Conservation (phyloP, 768 basidiomycete species). For the Cystofilobasidium ferigula region DNA sequence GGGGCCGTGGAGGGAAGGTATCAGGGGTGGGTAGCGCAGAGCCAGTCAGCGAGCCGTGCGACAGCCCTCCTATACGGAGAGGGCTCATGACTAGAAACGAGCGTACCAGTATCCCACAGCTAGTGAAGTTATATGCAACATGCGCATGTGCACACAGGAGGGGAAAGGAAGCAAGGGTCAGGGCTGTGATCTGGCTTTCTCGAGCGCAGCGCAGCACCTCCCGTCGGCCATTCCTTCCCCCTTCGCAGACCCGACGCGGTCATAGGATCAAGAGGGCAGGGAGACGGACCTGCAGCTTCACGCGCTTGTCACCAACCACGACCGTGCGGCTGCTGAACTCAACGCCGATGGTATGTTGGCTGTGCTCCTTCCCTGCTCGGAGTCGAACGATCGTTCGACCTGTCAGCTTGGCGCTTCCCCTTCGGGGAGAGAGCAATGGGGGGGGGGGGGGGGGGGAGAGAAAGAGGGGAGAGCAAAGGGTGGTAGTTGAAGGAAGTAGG, state of each 20-base stretch:
- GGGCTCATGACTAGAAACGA: not conserved
- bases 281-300: slow-evolving; percentile 37
- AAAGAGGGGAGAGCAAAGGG: too few species aligned
- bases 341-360: slow-evolving; percentile 96
- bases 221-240: too few species aligned
- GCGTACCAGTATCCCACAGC: slow-evolving; percentile 59
- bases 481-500: too few species aligned
- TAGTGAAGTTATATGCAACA: too few species aligned
- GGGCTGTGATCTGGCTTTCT: too few species aligned
- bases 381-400: too few species aligned
- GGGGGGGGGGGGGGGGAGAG: not conserved
- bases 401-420: too few species aligned
- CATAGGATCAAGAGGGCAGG: not conserved
- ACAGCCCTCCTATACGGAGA: not conserved
- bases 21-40: not conserved
- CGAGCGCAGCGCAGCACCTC: too few species aligned
- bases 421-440: too few species aligned
- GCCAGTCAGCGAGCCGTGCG: slow-evolving; percentile 4
- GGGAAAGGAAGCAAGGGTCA: too few species aligned
- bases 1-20: slow-evolving; percentile 1
- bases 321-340: slow-evolving; percentile 93
- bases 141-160: slow-evolving; percentile 42
- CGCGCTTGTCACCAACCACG: slow-evolving; percentile 81
- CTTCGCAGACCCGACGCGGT: too few species aligned
- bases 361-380: slow-evolving; percentile 43